phyloP scores from a whole-genome alignment of 768 basidiomycete species.

The Hemileccinum rubropunctum region DNA sequence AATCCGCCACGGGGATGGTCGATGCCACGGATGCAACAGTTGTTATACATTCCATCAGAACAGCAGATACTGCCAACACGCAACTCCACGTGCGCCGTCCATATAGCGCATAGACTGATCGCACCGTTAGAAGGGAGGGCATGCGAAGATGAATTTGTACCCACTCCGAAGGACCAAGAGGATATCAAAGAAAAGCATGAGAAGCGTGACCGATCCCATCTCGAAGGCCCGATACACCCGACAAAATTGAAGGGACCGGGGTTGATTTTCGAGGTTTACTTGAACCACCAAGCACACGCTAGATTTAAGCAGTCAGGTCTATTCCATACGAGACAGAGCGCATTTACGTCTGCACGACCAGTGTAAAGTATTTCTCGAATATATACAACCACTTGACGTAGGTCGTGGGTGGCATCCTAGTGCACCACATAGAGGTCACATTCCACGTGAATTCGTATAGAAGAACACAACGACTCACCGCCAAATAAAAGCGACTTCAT shows the following conservation, averaged over 20 bases:
- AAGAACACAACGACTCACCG: conserved; percentile 12
- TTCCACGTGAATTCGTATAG: background rate
- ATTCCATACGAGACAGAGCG: background rate
- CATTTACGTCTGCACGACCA: conserved; percentile 18
- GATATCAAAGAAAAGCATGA: conserved; percentile 17
- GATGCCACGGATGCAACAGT: background rate
- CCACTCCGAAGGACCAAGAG: conserved; percentile 24
- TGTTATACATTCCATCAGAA: conserved; percentile 12
- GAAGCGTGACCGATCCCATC: conserved; percentile 5
- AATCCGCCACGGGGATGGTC: conserved; percentile 4
- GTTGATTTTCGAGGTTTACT: background rate
- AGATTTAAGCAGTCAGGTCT: background rate
- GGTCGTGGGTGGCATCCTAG: conserved; percentile 15
- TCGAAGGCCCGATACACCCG: conserved; percentile 11
- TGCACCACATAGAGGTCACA: background rate
- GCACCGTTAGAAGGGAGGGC: background rate
- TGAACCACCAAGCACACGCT: conserved; percentile 11
- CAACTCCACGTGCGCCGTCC: background rate
- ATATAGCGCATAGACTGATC: conserved; percentile 21
- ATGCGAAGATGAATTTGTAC: background rate
- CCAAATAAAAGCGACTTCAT: conserved; percentile 25
- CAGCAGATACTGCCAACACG: background rate
- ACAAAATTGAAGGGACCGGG: conserved; percentile 7
- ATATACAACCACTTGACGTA: conserved; percentile 28
- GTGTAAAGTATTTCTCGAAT: conserved; percentile 18